Conservation (phyloP, 768 basidiomycete genomes). For the Austroboletus festivus region DNA sequence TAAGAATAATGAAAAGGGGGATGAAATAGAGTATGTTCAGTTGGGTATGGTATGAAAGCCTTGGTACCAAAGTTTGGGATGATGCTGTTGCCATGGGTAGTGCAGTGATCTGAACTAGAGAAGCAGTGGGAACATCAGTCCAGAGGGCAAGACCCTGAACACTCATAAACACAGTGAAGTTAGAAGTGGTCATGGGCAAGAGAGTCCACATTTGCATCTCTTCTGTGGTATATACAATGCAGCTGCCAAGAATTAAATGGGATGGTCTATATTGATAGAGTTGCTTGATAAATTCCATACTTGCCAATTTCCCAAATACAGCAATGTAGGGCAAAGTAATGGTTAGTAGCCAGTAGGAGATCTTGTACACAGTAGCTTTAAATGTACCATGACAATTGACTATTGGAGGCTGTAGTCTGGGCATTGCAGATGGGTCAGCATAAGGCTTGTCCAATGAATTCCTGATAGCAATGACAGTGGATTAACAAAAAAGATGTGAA, state of each 20-base stretch:
- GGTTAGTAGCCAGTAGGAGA: slow-evolving; percentile 1
- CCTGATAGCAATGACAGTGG: slow-evolving; percentile 78
- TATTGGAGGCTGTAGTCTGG: slow-evolving; percentile 37
- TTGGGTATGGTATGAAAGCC: slow-evolving; percentile 19
- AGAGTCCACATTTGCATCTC: slow-evolving; percentile 13
- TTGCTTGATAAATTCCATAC: slow-evolving; percentile 17
- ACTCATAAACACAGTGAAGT: not conserved
- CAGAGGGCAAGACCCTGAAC: not conserved
- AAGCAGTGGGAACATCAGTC: slow-evolving; percentile 8
- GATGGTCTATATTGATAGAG: slow-evolving; percentile 10
- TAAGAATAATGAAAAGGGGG: slow-evolving; percentile 26
- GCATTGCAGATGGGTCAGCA: slow-evolving; percentile 56
- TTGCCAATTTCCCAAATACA: slow-evolving; percentile 4
- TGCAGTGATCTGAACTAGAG: slow-evolving; percentile 35
- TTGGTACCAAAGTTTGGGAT: slow-evolving; percentile 12
- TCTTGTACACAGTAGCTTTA: slow-evolving; percentile 15
- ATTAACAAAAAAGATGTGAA: slow-evolving; percentile 68
- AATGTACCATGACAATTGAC: slow-evolving; percentile 16
- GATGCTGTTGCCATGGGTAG: slow-evolving; percentile 26
- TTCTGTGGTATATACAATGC: slow-evolving; percentile 16
- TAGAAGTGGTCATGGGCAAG: slow-evolving; percentile 5
- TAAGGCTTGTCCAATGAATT: slow-evolving; percentile 60
- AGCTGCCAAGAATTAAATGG: slow-evolving; percentile 38
- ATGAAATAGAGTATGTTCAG: slow-evolving; percentile 27
- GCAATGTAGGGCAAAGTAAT: slow-evolving; percentile 3